Evolutionary conservation across 179 eudicot species (phyloP).

Genomic region (Carnegiea gigantea): DNA sequence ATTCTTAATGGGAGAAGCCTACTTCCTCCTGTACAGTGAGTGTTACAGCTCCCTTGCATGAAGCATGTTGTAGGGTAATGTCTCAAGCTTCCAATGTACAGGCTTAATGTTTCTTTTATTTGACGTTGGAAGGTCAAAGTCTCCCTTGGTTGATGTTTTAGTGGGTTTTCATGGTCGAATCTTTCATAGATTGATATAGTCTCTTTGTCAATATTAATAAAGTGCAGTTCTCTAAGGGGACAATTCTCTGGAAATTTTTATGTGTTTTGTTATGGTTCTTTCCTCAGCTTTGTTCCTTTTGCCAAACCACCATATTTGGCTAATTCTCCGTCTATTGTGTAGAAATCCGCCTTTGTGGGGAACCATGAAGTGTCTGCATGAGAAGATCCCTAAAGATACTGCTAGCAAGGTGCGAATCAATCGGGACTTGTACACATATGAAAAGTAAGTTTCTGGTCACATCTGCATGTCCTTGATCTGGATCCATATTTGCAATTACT

Average conservation of each 20-base stretch:
- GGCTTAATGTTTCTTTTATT: neutral
- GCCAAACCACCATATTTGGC: neutral
- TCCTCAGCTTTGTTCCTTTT: neutral
- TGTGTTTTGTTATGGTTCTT: neutral
- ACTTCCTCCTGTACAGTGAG: neutral
- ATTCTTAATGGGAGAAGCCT: neutral
- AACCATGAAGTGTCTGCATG: conserved; percentile 93
- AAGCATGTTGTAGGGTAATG: neutral
- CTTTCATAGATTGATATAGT: neutral
- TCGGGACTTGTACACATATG: conserved; percentile 82
- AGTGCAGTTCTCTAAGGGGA: neutral
- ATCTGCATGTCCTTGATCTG: neutral
- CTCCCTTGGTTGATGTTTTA: neutral
- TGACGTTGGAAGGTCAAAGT: neutral
- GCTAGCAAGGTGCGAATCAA: conserved; percentile 97
- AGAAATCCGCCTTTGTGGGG: conserved; percentile 99
- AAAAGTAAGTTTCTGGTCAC: conserved; percentile 61
- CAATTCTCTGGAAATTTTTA: neutral
- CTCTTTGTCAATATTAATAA: neutral
- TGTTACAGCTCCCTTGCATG: neutral
- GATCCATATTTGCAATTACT: neutral
- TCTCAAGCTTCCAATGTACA: neutral
- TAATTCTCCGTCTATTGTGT: conserved; percentile 35
- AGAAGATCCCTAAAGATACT: conserved; percentile 97
- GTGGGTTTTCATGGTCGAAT: neutral